Conservation (phyloP, 1,284 basidiomycete species). For the Lignosus rhinocerotis region DNA sequence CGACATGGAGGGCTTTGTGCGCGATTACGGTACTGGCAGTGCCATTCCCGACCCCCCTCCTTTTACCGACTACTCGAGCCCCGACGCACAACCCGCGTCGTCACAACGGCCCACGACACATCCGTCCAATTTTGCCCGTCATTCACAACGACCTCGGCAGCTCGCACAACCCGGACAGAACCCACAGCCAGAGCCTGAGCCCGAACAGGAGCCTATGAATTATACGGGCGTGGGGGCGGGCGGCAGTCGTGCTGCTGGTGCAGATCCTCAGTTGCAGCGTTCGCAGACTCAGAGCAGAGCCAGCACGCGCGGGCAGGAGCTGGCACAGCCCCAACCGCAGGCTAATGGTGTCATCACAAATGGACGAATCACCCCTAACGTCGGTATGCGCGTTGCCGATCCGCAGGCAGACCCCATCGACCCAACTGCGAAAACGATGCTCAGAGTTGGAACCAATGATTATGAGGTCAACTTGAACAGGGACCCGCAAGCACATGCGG, state of each 20-base stretch:
- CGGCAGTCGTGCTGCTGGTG: slow-evolving; percentile 17
- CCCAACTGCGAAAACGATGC: slow-evolving; percentile 54
- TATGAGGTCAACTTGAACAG: slow-evolving; percentile 66
- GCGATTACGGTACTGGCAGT: slow-evolving; percentile 82
- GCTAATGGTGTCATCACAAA: slow-evolving; percentile 32
- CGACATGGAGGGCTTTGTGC: slow-evolving; percentile 85
- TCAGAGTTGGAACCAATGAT: slow-evolving; percentile 65
- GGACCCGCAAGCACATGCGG: slow-evolving; percentile 47
- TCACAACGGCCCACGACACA: slow-evolving; percentile 53
- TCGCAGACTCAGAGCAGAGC: slow-evolving; percentile 33
- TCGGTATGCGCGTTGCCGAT: slow-evolving; percentile 39
- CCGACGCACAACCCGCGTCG: slow-evolving; percentile 61
- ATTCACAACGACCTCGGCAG: slow-evolving; percentile 49
- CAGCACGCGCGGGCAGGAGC: slow-evolving; percentile 30
- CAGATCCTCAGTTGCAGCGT: slow-evolving; percentile 30
- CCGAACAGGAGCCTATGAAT: slow-evolving; percentile 43
- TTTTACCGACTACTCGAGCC: slow-evolving; percentile 77
- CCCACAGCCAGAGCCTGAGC: slow-evolving; percentile 38
- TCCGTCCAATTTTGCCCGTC: slow-evolving; percentile 58
- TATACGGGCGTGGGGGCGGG: slow-evolving; percentile 68
- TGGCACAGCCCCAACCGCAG: slow-evolving; percentile 4
- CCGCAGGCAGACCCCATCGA: slow-evolving; percentile 57
- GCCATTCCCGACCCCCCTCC: slow-evolving; percentile 81
- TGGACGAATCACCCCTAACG: slow-evolving; percentile 19
- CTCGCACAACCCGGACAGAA: slow-evolving; percentile 38